Evolutionary conservation across 2,329 filamentous ascomycete species (phyloP).

Genomic region (Scopulariopsis brevicaulis): DNA sequence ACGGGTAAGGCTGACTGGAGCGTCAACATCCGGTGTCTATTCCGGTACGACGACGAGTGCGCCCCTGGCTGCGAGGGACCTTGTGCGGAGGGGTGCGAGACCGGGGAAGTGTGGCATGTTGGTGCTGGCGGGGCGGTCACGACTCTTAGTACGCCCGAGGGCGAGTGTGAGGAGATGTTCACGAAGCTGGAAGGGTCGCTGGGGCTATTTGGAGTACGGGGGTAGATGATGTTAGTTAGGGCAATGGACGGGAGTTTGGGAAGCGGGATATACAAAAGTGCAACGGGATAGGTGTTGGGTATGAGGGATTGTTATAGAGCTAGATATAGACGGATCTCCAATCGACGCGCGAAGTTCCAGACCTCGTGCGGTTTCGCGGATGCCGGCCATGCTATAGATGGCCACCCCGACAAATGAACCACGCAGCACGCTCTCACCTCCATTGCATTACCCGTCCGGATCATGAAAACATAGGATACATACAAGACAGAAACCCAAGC

Average conservation of each 20-base stretch:
- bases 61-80: constrained; percentile 16
- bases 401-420: background rate
- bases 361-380: background rate
- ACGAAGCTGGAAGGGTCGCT: constrained; percentile 55
- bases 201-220: constrained; percentile 28
- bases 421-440: background rate
- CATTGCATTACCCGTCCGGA: background rate
- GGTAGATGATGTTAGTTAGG: background rate
- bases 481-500: constrained; percentile 8
- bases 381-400: background rate
- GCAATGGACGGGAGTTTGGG: constrained; percentile 15
- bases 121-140: constrained; percentile 90
- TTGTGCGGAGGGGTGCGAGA: constrained; percentile 3
- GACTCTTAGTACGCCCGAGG: constrained; percentile 64
- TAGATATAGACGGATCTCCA: constrained; percentile 1
- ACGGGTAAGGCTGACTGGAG: constrained; percentile 81
- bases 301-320: constrained; percentile 7
- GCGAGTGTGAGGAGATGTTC: constrained; percentile 86
- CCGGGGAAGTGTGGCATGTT: constrained; percentile 61
- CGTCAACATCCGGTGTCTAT: constrained; percentile 78
- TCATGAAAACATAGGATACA: background rate
- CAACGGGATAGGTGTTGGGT: background rate
- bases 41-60: constrained; percentile 55
- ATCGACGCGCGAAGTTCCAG: background rate
- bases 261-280: constrained; percentile 5